Evolutionary conservation across 2,329 filamentous ascomycete genomes (phyloP), one percentile per base, ranked within the genome.

Genomic region (Aspergillus fumigatus): DNA sequence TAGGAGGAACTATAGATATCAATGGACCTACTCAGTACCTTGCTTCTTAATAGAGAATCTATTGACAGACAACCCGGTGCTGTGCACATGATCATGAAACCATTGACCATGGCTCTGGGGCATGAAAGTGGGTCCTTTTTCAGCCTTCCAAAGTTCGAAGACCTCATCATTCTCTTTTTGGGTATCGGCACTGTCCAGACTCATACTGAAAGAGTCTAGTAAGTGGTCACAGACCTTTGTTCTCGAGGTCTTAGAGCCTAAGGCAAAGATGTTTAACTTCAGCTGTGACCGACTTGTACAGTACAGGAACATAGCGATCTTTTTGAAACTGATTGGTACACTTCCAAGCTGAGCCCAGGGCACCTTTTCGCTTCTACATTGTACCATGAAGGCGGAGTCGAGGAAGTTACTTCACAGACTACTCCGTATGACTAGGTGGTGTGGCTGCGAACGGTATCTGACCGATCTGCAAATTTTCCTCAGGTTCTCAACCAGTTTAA

Each of bases 391-490:
- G 32, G 32, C 14, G 40, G 56, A 64, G 54, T 61, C 59, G 57
- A 57, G 58, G 56, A 62, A 51, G 59, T 17, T 23, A 9, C 21
- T 23, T 23, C 10, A 19, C 21, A 54, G 56, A 53, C 55, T 35
- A n/a, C n/a, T n/a, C n/a, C n/a, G n/a, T n/a, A 52, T 52, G 45
- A 52, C 50, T 55, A n/a, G n/a, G n/a, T n/a, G 59, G 52, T 49
- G 57, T 56, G 52, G 60, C 62, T 64, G 58, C 53, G 59, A 62
- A 59, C 59, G 58, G 62, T 56, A 29, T 29, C 27, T 29, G 61
- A 56, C 49, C 54, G 61, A 65, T 65, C 64, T 63, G 57, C 61
- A 59, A 65, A 63, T 63, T 38, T 57, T 45, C 52, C 54, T 29
- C 43, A 47, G 50, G 53, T n/a, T 54, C 53, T 57, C 35, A 32